A percentile compares a stretch with the other conserved stretches of the same genome.
phyloP scores from a whole-genome alignment of 2,329 filamentous ascomycete species.

The Phyllachora maydis region DNA sequence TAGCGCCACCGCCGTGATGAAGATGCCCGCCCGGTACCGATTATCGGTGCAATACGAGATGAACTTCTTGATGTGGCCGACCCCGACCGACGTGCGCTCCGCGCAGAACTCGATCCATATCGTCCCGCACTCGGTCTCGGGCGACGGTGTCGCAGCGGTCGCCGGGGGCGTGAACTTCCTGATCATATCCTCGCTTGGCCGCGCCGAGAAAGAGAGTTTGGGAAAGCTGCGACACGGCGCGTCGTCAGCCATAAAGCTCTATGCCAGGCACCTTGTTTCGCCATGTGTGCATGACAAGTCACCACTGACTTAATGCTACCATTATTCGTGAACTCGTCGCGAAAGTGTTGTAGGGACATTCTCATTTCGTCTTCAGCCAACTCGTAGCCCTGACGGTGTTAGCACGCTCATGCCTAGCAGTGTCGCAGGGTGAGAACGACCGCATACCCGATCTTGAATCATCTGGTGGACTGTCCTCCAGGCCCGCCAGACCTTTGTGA shows the following conservation, averaged over 20 bases:
- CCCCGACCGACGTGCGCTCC: conserved; percentile 51
- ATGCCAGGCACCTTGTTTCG: background rate
- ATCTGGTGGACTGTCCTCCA: conserved; percentile 91
- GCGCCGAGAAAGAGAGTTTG: conserved; percentile 73
- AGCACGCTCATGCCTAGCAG: no score
- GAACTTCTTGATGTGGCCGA: conserved; percentile 82
- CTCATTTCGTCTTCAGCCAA: conserved; percentile 75
- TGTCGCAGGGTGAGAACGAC: no score
- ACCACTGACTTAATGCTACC: conserved; percentile 53
- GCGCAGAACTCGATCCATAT: conserved; percentile 87
- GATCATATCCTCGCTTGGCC: conserved; percentile 68
- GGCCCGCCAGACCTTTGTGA: conserved; percentile 70
- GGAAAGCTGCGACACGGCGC: conserved; percentile 40
- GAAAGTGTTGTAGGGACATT: conserved; percentile 71
- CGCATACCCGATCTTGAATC: conserved; percentile 67
- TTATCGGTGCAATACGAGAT: conserved; percentile 62
- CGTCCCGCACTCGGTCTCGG: conserved; percentile 56
- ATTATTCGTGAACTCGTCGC: conserved; percentile 48
- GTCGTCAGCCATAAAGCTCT: conserved; percentile 1
- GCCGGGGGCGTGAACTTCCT: conserved; percentile 59
- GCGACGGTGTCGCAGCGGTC: conserved; percentile 47
- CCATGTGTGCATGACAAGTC: conserved; percentile 1
- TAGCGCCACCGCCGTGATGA: conserved; percentile 66
- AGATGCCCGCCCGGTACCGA: conserved; percentile 76
- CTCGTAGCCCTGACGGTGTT: conserved; percentile 89